Evolutionary conservation across 805 yeast genomes (phyloP).

Genomic region (Yarrowia sp.): DNA sequence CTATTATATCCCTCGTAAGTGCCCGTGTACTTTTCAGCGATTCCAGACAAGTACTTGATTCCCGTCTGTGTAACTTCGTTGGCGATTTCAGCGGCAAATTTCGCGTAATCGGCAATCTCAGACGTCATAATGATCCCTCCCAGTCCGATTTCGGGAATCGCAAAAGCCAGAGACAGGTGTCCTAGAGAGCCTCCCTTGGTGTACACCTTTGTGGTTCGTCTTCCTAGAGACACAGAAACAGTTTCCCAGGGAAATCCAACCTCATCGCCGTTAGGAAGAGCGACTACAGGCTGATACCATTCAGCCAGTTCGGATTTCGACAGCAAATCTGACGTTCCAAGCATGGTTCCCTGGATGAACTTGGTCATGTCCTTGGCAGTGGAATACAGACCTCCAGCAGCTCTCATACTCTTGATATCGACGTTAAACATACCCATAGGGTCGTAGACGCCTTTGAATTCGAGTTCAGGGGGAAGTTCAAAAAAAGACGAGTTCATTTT

Average conservation of each 20-base stretch:
- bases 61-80: conserved; percentile 10
- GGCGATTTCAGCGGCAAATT: background rate
- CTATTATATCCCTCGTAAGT: background rate
- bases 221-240: conserved; percentile 15
- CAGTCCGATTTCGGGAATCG: conserved; percentile 11
- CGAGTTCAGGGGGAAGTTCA: background rate
- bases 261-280: conserved; percentile 21
- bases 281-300: conserved; percentile 19
- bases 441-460: conserved; percentile 5
- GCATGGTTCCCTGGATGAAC: conserved; percentile 27
- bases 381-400: conserved; percentile 22
- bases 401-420: background rate
- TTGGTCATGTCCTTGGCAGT: conserved; percentile 9
- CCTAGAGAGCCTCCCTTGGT: conserved; percentile 31
- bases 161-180: conserved; percentile 23
- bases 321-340: background rate
- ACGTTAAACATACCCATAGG: background rate
- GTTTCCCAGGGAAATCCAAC: conserved; percentile 32
- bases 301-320: conserved; percentile 9
- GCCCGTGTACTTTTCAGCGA: conserved; percentile 18
- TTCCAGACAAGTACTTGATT: background rate
- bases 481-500: conserved; percentile 17
- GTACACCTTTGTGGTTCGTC: conserved; percentile 26
- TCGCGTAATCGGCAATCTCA: conserved; percentile 20
- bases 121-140: conserved; percentile 27